phyloP scores from a whole-genome alignment of 2,329 filamentous ascomycete species.

The Penicillium sp. region DNA sequence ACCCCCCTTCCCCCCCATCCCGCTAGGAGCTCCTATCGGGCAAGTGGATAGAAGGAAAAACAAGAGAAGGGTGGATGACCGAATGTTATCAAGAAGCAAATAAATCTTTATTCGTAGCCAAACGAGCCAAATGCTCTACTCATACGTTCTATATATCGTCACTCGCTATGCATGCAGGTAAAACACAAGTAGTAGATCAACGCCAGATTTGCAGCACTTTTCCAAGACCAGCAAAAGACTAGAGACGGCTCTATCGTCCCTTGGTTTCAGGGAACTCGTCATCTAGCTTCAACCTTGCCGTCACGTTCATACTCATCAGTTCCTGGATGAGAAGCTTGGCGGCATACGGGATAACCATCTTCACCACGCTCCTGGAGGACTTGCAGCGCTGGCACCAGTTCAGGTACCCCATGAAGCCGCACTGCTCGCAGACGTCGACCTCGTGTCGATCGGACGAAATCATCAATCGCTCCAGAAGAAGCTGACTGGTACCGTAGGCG shows the following conservation, averaged over 20 bases:
- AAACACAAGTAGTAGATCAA: constrained; percentile 21
- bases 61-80: background rate
- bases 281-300: constrained; percentile 84
- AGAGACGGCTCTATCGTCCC: constrained; percentile 34
- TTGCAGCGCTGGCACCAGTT: constrained; percentile 95
- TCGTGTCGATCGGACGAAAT: constrained; percentile 86
- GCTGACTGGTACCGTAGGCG: constrained; percentile 91
- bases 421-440: constrained; percentile 92
- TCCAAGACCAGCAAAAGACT: background rate
- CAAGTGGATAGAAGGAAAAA: background rate
- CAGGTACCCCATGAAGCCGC: constrained; percentile 93
- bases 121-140: constrained; percentile 2
- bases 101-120: background rate
- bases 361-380: constrained; percentile 79
- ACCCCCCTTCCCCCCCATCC: background rate
- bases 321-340: constrained; percentile 96
- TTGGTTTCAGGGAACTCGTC: constrained; percentile 79
- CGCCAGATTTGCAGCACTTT: constrained; percentile 18
- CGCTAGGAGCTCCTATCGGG: no score
- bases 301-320: constrained; percentile 98
- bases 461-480: constrained; percentile 93
- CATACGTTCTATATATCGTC: constrained; percentile 12
- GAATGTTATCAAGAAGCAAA: background rate
- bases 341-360: constrained; percentile 97
- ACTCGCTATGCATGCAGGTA: constrained; percentile 32